Percentiles rank a stretch among this genome's conserved stretches.
Conservation (phyloP, 176 grass and related monocot species). For the Hsuehochloa calcarea region DNA sequence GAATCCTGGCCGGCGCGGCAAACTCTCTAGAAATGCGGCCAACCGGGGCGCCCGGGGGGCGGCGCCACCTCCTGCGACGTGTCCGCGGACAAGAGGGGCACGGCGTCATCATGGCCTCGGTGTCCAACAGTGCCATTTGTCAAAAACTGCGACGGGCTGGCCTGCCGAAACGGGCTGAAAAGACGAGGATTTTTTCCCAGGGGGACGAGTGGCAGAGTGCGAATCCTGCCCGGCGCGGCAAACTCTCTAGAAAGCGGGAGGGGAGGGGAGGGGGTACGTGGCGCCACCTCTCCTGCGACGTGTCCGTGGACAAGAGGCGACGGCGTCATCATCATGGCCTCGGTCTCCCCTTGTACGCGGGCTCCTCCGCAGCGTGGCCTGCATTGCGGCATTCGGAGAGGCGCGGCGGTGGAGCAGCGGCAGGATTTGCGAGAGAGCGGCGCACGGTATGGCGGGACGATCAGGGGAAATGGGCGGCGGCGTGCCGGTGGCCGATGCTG, state of each 20-base stretch:
- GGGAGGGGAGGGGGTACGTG: slow-evolving; percentile 40
- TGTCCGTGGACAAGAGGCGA: slow-evolving; percentile 27
- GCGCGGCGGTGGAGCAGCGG: neutral
- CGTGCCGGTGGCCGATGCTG: neutral
- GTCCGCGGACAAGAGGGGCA: too few species aligned
- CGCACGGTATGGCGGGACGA: slow-evolving; percentile 43
- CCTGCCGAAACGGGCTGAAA: neutral
- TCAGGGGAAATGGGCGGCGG: slow-evolving; percentile 20
- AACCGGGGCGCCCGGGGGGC: too few species aligned
- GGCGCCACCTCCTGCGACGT: too few species aligned
- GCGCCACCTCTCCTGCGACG: slow-evolving; percentile 37
- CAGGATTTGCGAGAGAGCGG: slow-evolving; percentile 15
- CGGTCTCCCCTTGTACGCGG: slow-evolving; percentile 26
- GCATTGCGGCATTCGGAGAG: neutral
- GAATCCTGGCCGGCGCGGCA: too few species aligned
- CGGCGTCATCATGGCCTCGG: too few species aligned
- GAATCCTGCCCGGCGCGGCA: neutral
- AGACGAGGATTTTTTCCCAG: neutral
- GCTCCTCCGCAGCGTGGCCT: neutral
- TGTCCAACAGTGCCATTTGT: too few species aligned
- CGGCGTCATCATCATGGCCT: slow-evolving; percentile 26
- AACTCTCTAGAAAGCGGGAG: slow-evolving; percentile 36
- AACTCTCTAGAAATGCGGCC: too few species aligned
- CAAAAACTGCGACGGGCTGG: neutral
- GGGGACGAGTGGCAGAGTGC: neutral